Conservation (phyloP, 2,329 filamentous ascomycete species). For the Tolypocladium nubicola region DNA sequence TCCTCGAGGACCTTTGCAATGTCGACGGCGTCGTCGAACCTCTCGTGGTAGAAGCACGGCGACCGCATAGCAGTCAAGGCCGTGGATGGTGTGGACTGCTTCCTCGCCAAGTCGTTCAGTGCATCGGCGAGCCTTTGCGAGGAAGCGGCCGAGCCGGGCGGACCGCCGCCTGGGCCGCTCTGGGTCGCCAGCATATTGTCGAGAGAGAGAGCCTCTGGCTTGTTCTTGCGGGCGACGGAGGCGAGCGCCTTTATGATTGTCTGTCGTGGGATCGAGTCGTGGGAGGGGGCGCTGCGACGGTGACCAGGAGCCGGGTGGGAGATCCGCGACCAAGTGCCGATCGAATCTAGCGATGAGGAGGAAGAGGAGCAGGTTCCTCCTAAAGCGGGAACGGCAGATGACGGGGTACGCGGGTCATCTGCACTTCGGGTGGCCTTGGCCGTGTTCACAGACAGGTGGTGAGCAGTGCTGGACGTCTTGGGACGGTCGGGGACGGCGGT, state of each 20-base stretch:
- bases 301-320: constrained; percentile 14
- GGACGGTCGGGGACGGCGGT: constrained; percentile 8
- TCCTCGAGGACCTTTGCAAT: constrained; percentile 92
- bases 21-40: constrained; percentile 93
- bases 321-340: background rate
- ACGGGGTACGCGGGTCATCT: constrained; percentile 7
- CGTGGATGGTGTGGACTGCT: constrained; percentile 22
- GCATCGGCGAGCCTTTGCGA: constrained; percentile 55
- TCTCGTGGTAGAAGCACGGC: constrained; percentile 95
- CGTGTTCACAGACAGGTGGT: constrained; percentile 11
- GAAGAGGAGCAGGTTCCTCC: constrained; percentile 11
- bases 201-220: constrained; percentile 53
- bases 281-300: constrained; percentile 42
- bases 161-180: constrained; percentile 19
- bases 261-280: constrained; percentile 60
- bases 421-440: constrained; percentile 9
- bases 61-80: constrained; percentile 63
- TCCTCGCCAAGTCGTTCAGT: constrained; percentile 40
- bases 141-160: constrained; percentile 33
- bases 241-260: constrained; percentile 76
- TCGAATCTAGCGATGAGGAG: constrained; percentile 1
- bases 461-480: constrained; percentile 7
- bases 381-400: constrained; percentile 13
- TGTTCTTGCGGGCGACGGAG: constrained; percentile 50
- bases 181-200: constrained; percentile 46